Conservation (phyloP, 495 filamentous ascomycete genomes). For the Penicillium alfredii region DNA sequence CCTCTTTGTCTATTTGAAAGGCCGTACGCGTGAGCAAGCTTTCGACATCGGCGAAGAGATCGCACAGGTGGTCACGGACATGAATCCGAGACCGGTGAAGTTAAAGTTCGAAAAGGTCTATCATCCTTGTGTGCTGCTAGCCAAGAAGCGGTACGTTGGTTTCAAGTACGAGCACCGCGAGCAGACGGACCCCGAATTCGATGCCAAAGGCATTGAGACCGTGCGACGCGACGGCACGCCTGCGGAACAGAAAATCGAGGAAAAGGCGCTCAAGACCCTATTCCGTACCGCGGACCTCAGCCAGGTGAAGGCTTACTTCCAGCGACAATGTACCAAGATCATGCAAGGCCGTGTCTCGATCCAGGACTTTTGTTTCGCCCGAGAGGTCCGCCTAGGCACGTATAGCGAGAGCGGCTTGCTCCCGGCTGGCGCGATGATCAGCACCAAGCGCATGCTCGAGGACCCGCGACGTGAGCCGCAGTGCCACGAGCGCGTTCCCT, state of each 20-base stretch:
- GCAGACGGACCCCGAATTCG: slow-evolving; percentile 83
- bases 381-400: slow-evolving; percentile 82
- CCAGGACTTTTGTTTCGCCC: slow-evolving; percentile 93
- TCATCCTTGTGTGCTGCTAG: slow-evolving; percentile 84
- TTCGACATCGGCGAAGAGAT: slow-evolving; percentile 93
- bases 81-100: slow-evolving; percentile 89
- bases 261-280: slow-evolving; percentile 82
- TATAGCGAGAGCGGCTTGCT: slow-evolving; percentile 76
- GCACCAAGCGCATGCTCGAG: slow-evolving; percentile 73
- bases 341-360: slow-evolving; percentile 84
- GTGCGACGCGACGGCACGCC: slow-evolving; percentile 91
- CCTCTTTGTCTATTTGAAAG: slow-evolving; percentile 87
- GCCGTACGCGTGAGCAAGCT: slow-evolving; percentile 77
- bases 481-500: slow-evolving; percentile 91
- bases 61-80: slow-evolving; percentile 76
- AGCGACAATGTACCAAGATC: slow-evolving; percentile 85
- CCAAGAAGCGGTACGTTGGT: slow-evolving; percentile 97
- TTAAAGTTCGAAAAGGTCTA: slow-evolving; percentile 99
- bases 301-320: slow-evolving; percentile 87
- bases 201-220: slow-evolving; percentile 97
- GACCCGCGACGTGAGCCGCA: slow-evolving; percentile 87
- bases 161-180: slow-evolving; percentile 85
- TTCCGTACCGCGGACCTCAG: slow-evolving; percentile 87
- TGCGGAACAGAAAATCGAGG: slow-evolving; percentile 95
- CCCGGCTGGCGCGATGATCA: slow-evolving; percentile 84